phyloP scores from a whole-genome alignment of 2,329 filamentous ascomycete species.

The Blastomyces parvus region DNA sequence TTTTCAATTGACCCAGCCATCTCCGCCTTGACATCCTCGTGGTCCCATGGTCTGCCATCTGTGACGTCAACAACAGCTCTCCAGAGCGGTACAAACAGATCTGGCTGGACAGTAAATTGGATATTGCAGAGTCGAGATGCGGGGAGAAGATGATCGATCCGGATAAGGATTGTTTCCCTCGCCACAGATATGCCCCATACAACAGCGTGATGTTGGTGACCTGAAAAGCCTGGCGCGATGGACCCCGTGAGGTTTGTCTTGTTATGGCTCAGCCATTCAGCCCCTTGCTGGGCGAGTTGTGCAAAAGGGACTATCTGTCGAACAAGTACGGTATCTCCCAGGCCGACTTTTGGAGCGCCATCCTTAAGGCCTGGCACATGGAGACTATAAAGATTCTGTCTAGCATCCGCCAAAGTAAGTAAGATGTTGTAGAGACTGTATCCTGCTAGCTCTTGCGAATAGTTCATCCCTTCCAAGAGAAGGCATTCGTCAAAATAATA shows the following conservation, averaged over 20 bases:
- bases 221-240: slow-evolving; percentile 21
- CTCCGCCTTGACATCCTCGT: slow-evolving; percentile 44
- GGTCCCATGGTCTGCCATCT: slow-evolving; percentile 41
- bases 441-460: slow-evolving; percentile 15
- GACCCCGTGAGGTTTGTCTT: slow-evolving; percentile 14
- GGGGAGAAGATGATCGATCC: slow-evolving; percentile 16
- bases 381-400: slow-evolving; percentile 18
- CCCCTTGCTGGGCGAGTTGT: slow-evolving; percentile 14
- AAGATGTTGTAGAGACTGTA: slow-evolving; percentile 17
- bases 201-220: slow-evolving; percentile 19
- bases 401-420: slow-evolving; percentile 10
- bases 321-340: slow-evolving; percentile 21
- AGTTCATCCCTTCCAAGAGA: slow-evolving; percentile 18
- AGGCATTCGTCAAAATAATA: slow-evolving; percentile 21
- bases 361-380: slow-evolving; percentile 22
- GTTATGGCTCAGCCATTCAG: slow-evolving; percentile 16
- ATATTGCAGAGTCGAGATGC: slow-evolving; percentile 18
- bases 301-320: slow-evolving; percentile 21
- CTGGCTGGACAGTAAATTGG: slow-evolving; percentile 17
- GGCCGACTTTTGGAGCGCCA: slow-evolving; percentile 17
- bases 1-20: slow-evolving; percentile 21
- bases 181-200: slow-evolving; percentile 18
- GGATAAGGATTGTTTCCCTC: slow-evolving; percentile 18
- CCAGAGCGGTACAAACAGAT: slow-evolving; percentile 16
- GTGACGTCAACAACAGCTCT: slow-evolving; percentile 16